Percentiles rank a stretch among this genome's conserved stretches.
Evolutionary conservation across 2,329 filamentous ascomycete species (phyloP).

Genomic region (Colletotrichum gigasporum): DNA sequence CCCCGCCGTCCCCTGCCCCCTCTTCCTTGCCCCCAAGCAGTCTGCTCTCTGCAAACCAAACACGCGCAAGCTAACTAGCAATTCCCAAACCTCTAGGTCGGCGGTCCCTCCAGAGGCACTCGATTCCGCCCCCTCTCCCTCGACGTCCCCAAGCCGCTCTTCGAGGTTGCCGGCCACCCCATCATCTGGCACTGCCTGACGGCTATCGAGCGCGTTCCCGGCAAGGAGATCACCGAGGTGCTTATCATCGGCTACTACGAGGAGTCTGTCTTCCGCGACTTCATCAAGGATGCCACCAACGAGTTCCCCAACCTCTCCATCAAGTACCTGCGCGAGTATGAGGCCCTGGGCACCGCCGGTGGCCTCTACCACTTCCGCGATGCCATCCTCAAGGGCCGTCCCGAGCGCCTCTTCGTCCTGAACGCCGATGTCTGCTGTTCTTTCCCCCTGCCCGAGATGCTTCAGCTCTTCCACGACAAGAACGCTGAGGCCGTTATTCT

Average conservation of each 20-base stretch:
- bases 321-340: slow-evolving; percentile 97
- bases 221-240: slow-evolving; percentile 85
- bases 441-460: slow-evolving; percentile 96
- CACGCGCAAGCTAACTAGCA: slow-evolving; percentile 38
- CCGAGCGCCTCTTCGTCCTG: slow-evolving; percentile 95
- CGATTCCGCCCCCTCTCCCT: slow-evolving; percentile 94
- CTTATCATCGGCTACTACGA: slow-evolving; percentile 99
- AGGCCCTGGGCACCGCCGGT: slow-evolving; percentile 93
- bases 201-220: slow-evolving; percentile 88
- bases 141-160: slow-evolving; percentile 97
- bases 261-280: slow-evolving; percentile 95
- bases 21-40: neutral
- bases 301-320: slow-evolving; percentile 90
- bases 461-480: slow-evolving; percentile 91
- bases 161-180: slow-evolving; percentile 97
- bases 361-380: slow-evolving; percentile 99
- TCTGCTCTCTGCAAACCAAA: slow-evolving; percentile 18
- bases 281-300: slow-evolving; percentile 89
- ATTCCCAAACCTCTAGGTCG: slow-evolving; percentile 69
- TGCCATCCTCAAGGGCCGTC: slow-evolving; percentile 94
- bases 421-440: slow-evolving; percentile 99
- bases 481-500: slow-evolving; percentile 97
- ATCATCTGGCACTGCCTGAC: slow-evolving; percentile 98
- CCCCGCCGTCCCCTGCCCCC: slow-evolving; percentile 34
- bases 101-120: slow-evolving; percentile 93